Conservation (phyloP, 108 stramenopile species). For the Fistulifera pelliculosa region DNA sequence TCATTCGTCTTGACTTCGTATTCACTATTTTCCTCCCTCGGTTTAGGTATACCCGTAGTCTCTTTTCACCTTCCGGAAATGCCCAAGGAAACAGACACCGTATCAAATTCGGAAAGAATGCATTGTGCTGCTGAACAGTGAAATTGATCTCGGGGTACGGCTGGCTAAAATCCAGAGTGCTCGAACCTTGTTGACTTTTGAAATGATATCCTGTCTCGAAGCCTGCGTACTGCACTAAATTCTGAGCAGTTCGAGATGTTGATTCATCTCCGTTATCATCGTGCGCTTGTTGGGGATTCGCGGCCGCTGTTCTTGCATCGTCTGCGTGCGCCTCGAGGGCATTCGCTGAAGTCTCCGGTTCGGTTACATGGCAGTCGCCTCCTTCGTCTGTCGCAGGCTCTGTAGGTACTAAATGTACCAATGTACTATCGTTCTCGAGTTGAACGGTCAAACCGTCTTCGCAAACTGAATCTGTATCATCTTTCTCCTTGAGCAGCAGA, state of each 20-base stretch:
- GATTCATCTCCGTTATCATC: background rate
- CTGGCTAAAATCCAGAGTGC: background rate
- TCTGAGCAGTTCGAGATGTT: background rate
- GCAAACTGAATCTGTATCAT: slow-evolving; percentile 3
- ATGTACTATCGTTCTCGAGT: background rate
- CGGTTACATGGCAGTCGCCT: background rate
- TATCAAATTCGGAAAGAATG: background rate
- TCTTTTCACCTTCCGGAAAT: background rate
- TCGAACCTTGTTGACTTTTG: background rate
- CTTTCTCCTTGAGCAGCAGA: slow-evolving; percentile 17
- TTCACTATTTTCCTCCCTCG: background rate
- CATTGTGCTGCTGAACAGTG: background rate
- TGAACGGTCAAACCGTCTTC: background rate
- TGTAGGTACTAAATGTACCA: background rate
- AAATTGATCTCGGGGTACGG: background rate
- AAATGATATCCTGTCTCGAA: slow-evolving; percentile 22
- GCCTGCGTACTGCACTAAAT: slow-evolving; percentile 17
- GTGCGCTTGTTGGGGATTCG: slow-evolving; percentile 5
- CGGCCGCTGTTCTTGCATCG: background rate
- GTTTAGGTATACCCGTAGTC: background rate
- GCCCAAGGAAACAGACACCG: background rate
- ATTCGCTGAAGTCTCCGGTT: slow-evolving; percentile 1
- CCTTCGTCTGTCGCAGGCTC: background rate
- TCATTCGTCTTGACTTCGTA: slow-evolving; percentile 3
- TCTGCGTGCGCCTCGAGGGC: background rate